Evolutionary conservation across 345 rosid genomes (phyloP), one percentile per base, ranked within the genome.

Genomic region (Cardamine resedifolia): DNA sequence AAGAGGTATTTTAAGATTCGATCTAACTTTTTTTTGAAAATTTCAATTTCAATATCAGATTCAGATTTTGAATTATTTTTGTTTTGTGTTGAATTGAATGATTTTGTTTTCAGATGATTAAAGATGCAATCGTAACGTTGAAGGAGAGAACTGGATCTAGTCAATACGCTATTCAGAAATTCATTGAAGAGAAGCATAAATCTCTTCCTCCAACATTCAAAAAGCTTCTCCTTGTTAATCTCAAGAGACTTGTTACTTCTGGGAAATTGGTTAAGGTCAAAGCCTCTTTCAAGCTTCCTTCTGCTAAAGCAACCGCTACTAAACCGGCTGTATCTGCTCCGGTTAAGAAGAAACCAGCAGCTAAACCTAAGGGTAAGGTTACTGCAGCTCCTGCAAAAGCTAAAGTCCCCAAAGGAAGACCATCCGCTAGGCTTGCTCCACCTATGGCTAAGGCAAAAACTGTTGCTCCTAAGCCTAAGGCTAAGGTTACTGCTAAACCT

Each of bases 71-170:
- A 38, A 1, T 41, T 20, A 21, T 41, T 15, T 11, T 21, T 3
- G 0, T 4, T 26, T 9, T 41, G 23, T 2, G 15, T 38, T 43
- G 41, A 15, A 19, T 56, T 2, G 15, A 73, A n/a, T n/a, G n/a
- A n/a, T n/a, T n/a, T 77, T 44, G 3, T 2, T 43, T 5, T 10
- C 73, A 91, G 97, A 91, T 91, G 97, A 79, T 91, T 1, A 89
- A 83, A 52, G 91, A 89, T 0, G 93, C 96, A 1, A 88, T 92
- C 8, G 71, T 77, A 15, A 79, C 86, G 6, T 59, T 92, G 81
- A 89, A 92, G 74, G 98, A 92, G 78, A 92, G 79, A 80, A 88
- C 83, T 4, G 98, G 98, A 59, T 92, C 98, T 33, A 92, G 98
- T 49, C 96, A 90, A 78, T 82, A 86, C 59, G 98, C 98, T 33